These are phyloP conservation scores for Colletotrichum plurivorum DNA, from an alignment of 2,329 filamentous ascomycete genomes.

Conservation along the genomic window DNA sequence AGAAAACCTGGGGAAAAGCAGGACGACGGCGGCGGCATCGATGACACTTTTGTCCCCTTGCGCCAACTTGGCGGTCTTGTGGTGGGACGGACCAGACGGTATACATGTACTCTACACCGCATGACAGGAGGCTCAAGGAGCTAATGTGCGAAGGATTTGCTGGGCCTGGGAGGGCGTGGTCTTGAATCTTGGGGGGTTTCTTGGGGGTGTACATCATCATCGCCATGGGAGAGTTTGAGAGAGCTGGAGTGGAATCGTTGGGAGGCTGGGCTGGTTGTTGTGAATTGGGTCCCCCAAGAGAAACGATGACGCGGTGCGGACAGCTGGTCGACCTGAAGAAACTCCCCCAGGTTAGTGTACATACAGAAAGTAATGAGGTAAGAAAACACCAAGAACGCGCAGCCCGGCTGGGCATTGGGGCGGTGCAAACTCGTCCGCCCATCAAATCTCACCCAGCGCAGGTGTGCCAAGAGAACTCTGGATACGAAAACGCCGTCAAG, in stretches of 20 bases:
- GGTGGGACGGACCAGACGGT: not conserved
- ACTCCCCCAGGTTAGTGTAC: too few species aligned
- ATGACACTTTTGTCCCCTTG: constrained; percentile 27
- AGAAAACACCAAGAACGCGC: constrained; percentile 24
- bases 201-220: not conserved
- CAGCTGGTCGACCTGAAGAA: too few species aligned
- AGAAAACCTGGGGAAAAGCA: constrained; percentile 32
- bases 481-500: constrained; percentile 21
- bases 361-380: not conserved
- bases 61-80: constrained; percentile 19
- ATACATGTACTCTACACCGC: too few species aligned
- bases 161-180: not conserved
- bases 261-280: not conserved
- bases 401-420: constrained; percentile 38
- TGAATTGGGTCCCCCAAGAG: constrained; percentile 8
- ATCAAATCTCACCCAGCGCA: constrained; percentile 32
- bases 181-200: not conserved
- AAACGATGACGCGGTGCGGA: constrained; percentile 32
- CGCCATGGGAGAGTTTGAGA: not conserved
- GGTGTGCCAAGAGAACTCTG: constrained; percentile 27
- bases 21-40: constrained; percentile 10
- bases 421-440: constrained; percentile 28
- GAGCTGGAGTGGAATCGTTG: not conserved
- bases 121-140: too few species aligned
- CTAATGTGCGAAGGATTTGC: not conserved